phyloP scores from a whole-genome alignment of 495 filamentous ascomycete species.

The Mycothermus thermophilus region DNA sequence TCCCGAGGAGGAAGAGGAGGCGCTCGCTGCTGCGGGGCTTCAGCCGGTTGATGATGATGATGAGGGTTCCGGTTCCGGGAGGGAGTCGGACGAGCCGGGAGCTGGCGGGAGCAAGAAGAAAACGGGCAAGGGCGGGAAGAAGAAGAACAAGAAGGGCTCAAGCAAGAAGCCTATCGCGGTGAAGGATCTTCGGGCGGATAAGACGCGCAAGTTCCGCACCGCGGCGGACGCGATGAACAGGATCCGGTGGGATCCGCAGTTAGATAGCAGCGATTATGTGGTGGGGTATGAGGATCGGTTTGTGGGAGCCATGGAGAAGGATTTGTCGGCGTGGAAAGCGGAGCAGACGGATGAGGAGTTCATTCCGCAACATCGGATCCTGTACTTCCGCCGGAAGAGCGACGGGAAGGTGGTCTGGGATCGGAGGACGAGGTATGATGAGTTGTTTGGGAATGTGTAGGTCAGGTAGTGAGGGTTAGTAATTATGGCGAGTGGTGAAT shows the following conservation, averaged over 20 bases:
- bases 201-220: constrained; percentile 25
- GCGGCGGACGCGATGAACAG: constrained; percentile 56
- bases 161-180: constrained; percentile 4
- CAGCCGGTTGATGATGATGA: too few species aligned
- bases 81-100: not conserved
- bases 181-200: constrained; percentile 5
- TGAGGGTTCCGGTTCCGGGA: not conserved
- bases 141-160: constrained; percentile 9
- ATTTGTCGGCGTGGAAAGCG: constrained; percentile 52
- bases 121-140: not conserved
- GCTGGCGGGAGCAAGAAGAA: not conserved
- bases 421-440: constrained; percentile 32
- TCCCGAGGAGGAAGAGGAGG: constrained; percentile 18
- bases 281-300: constrained; percentile 70
- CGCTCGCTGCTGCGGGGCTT: too few species aligned
- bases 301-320: constrained; percentile 47
- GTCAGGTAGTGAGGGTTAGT: too few species aligned
- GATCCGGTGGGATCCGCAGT: constrained; percentile 52
- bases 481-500: too few species aligned
- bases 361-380: constrained; percentile 66
- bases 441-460: constrained; percentile 28
- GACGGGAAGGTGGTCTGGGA: constrained; percentile 47
- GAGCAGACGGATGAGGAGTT: constrained; percentile 75
- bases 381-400: constrained; percentile 53
- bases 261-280: constrained; percentile 50